Conservation (phyloP, 2,329 filamentous ascomycete species). For the Hypoxylon sp. region DNA sequence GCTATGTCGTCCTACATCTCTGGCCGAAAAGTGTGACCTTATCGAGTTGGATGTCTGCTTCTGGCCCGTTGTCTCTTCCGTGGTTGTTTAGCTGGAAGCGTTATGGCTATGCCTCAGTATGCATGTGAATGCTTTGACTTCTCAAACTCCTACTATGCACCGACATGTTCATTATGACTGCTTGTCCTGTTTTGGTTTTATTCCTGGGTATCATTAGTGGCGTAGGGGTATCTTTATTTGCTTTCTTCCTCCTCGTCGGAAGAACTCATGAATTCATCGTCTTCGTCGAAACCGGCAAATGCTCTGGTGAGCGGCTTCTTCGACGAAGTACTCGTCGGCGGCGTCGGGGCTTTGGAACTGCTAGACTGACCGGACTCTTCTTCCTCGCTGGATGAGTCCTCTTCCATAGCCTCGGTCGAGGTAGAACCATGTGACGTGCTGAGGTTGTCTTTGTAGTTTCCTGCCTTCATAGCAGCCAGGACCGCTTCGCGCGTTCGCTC, state of each 20-base stretch:
- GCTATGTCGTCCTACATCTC: not conserved
- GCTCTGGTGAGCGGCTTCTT: constrained; percentile 56
- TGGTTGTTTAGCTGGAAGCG: not conserved
- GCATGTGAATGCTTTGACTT: not conserved
- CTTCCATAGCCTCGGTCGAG: constrained; percentile 55
- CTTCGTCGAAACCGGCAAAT: constrained; percentile 84
- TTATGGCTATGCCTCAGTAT: not conserved
- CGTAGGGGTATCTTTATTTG: constrained; percentile 32
- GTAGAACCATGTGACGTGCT: constrained; percentile 64
- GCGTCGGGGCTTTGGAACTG: constrained; percentile 63
- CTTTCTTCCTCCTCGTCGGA: constrained; percentile 66
- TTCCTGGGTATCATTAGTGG: constrained; percentile 35
- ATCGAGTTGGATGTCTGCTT: not conserved
- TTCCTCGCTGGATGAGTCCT: constrained; percentile 51
- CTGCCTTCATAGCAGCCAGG: constrained; percentile 74
- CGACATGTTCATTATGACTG: not conserved
- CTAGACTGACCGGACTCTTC: constrained; percentile 56
- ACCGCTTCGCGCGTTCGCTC: constrained; percentile 86
- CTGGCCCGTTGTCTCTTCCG: not conserved
- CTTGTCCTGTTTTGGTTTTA: not conserved
- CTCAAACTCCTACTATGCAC: not conserved
- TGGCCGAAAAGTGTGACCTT: not conserved
- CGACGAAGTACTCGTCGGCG: constrained; percentile 58
- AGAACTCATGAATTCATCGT: constrained; percentile 79
- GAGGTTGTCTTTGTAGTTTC: constrained; percentile 71